Conservation (phyloP, 805 yeast species). For the Yamadazyma kitorensis region DNA sequence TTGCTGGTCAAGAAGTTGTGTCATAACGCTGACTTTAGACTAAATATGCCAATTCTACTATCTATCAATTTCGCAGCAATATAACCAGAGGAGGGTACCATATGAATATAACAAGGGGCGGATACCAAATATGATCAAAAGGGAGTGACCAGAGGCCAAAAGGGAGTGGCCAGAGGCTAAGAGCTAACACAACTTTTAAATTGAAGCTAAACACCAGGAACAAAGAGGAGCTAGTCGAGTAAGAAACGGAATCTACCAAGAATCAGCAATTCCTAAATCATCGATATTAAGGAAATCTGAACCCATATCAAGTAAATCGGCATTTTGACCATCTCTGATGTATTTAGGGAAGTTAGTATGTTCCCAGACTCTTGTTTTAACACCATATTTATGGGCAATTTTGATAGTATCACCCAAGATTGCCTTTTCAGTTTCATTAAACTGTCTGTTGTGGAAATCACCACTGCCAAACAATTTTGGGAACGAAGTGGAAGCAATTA, state of each 20-base stretch:
- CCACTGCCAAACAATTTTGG: slow-evolving; percentile 22
- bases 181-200: no score
- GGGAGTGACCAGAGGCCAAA: no score
- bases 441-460: slow-evolving; percentile 15
- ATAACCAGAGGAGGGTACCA: no score
- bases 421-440: slow-evolving; percentile 30
- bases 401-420: slow-evolving; percentile 25
- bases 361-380: slow-evolving; percentile 69
- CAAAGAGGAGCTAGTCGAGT: no score
- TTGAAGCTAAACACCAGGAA: no score
- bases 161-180: no score
- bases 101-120: no score
- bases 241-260: neutral
- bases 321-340: slow-evolving; percentile 47
- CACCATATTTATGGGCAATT: slow-evolving; percentile 46
- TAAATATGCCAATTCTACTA: no score
- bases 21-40: no score
- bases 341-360: slow-evolving; percentile 62
- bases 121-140: no score
- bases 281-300: slow-evolving; percentile 64
- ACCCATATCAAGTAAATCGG: slow-evolving; percentile 44
- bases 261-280: slow-evolving; percentile 34
- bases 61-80: no score
- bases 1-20: no score
- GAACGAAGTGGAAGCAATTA: slow-evolving; percentile 45